Base-by-base conservation (phyloP, 345 rosid species). In the Eucalyptus cladocalyx region DNA sequence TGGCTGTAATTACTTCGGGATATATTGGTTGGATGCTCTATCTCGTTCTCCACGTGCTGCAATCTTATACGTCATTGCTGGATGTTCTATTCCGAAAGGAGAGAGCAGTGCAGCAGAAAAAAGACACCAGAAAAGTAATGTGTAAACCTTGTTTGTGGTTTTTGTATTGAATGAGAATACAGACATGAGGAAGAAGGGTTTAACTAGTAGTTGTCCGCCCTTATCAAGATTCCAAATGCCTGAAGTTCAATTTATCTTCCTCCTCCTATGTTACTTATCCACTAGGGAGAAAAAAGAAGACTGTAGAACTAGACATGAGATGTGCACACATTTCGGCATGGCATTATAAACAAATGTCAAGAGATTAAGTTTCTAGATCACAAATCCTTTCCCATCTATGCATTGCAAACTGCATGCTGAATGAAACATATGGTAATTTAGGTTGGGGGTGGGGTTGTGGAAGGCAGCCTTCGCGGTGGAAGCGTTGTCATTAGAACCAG, bases 21-120 rank as follows among this genome's bases (percentile, higher is more conserved):
- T 97, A 97, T 91, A 72, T 95, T 91, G 99, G 99, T 89, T 97
- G 99, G 99, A 97, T 97, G 97, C 89, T 95, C 86, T 95, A 93
- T 92, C 96, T 97, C 76, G 90, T 95, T 91, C 95, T 97, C 90
- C 99, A 96, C 88, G 97, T 97, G 91, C 94, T 97, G 90, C 97
- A 94, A 91, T 95, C 96, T 86, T 96, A 97, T 93, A 95, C 99
- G 56, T 94, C 97, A 88, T 87, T 96, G 81, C 92, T 93, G 54
- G 94, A 93, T 90, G 90, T 93, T 89, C 86, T 93, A 88, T 92
- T 91, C 87, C 93, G 76, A 90, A 93, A 93, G 93, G 95, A 93
- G 88, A 93, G 92, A 47, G 91, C 91, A 87, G 90, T 90, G 87
- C 93, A 80, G 86, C 93, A 91, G 91, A 93, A 93, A 93, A 92